Conservation (phyloP, 2,329 filamentous ascomycete species). For the Cladosporium sp. region DNA sequence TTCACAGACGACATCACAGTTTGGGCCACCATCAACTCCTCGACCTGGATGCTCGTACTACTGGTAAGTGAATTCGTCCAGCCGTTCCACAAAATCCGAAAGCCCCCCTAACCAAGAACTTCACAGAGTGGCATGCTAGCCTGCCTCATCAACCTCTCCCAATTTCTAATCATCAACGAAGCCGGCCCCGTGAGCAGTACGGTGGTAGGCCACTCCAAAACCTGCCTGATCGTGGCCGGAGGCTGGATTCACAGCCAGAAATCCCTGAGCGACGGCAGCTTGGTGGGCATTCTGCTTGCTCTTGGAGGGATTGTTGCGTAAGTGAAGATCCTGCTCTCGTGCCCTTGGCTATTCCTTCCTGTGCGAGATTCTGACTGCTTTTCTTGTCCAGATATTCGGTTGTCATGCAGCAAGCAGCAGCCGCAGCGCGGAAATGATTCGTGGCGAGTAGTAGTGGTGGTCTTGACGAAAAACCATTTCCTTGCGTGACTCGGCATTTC, state of each 20-base stretch:
- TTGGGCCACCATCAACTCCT: conserved; percentile 46
- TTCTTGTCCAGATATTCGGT: conserved; percentile 12
- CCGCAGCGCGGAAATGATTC: conserved; percentile 7
- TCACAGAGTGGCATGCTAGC: conserved; percentile 60
- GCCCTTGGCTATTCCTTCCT: not conserved
- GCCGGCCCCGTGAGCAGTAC: conserved; percentile 31
- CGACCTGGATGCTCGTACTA: conserved; percentile 44
- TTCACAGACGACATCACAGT: conserved; percentile 60
- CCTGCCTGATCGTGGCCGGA: conserved; percentile 28
- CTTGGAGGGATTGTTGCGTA: conserved; percentile 30
- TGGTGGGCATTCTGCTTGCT: conserved; percentile 28
- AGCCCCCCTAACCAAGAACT: too few species aligned
- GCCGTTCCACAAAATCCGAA: too few species aligned
- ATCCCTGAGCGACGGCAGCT: conserved; percentile 23
- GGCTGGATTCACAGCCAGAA: conserved; percentile 28
- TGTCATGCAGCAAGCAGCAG: conserved; percentile 10
- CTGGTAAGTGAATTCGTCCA: conserved; percentile 52
- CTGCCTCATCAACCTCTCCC: conserved; percentile 54
- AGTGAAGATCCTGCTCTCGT: conserved; percentile 11
- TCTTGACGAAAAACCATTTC: too few species aligned
- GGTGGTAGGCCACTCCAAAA: conserved; percentile 34
- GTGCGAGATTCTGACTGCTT: too few species aligned
- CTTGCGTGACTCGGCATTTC: too few species aligned
- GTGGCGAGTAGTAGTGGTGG: not conserved
- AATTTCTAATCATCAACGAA: conserved; percentile 32